Evolutionary conservation across 129 eudicot species (phyloP), one percentile per base, ranked within the genome.

Genomic region (Pseudognaphalium luteoalbum): DNA sequence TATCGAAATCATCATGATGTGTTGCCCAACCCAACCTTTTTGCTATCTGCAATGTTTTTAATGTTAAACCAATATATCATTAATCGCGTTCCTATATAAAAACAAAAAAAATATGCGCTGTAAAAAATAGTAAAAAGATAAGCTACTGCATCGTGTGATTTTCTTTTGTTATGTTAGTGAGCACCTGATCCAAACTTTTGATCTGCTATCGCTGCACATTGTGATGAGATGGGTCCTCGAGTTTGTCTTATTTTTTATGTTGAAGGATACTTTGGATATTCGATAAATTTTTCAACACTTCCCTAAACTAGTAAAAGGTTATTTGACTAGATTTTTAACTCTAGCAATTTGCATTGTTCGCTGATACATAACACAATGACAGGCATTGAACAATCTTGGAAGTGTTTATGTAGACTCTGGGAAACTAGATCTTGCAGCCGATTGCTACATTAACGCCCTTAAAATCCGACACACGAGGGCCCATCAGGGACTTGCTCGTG

Each of bases 401-500:
- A 94, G 98, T 56, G 98, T 94, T 17, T 94, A 91, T 76, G 98
- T 91, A 20, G 98, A 91, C 66, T 86, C 96, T 39, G 96, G 93
- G 66, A 91, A 94, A 64, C 83, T 89, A 34, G 98, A 94, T 76
- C 86, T 89, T 59, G 98, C 98, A 67, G 97, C 97, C 21, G 97
- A 94, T 80, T 94, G 98, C 80, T 94, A 94, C 77, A 89, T 94
- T 69, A 91, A 94, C 58, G 98, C 98, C 76, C 97, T 94, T 41
- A 94, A 89, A 76, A 94, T 94, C 62, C 85, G 97, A 71, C 98
- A 94, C 74, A 94, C 98, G 9, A 79, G 98, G 50, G 98, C 98
- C 82, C 98, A 94, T 78, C 98, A 94, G 78, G 98, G 98, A 57
- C 97, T 94, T 66, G 98, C 98, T 29, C 98, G 98, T 69, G 98